Evolutionary conservation across 257 asterid species (phyloP).

Genomic region (Forsythia viridissima): DNA sequence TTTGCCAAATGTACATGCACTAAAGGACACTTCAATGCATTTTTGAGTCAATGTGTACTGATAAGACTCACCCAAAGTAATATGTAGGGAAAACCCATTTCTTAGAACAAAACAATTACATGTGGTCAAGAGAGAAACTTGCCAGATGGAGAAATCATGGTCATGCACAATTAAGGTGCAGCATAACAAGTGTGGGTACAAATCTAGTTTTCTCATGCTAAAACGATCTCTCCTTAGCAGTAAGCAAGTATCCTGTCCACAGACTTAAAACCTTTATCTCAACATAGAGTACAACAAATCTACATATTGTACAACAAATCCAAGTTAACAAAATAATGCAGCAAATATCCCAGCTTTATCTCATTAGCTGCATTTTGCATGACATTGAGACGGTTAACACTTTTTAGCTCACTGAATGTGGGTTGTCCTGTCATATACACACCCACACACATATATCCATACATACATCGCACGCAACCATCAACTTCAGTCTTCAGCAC

Average conservation of each 20-base stretch:
- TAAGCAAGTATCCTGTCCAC: not conserved
- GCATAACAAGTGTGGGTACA: not conserved
- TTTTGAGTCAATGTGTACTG: not conserved
- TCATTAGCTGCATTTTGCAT: not conserved
- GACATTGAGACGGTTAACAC: not conserved
- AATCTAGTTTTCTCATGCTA: not conserved
- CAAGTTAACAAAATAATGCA: not conserved
- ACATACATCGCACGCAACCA: not conserved
- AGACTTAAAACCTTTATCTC: not conserved
- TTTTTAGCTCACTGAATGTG: not conserved
- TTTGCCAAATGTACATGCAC: not conserved
- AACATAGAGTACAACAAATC: not conserved
- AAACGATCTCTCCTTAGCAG: not conserved
- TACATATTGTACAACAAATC: not conserved
- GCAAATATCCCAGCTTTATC: not conserved
- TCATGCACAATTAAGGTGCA: not conserved
- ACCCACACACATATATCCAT: not conserved
- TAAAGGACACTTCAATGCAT: conserved; percentile 3
- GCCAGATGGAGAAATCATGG: not conserved
- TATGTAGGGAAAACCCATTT: not conserved
- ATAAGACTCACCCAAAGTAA: not conserved
- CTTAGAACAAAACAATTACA: not conserved
- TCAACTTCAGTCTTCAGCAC: not conserved
- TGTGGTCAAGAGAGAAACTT: not conserved
- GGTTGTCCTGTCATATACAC: not conserved